Conservation (phyloP, 1,284 basidiomycete species). For the Flammula alnicola region DNA sequence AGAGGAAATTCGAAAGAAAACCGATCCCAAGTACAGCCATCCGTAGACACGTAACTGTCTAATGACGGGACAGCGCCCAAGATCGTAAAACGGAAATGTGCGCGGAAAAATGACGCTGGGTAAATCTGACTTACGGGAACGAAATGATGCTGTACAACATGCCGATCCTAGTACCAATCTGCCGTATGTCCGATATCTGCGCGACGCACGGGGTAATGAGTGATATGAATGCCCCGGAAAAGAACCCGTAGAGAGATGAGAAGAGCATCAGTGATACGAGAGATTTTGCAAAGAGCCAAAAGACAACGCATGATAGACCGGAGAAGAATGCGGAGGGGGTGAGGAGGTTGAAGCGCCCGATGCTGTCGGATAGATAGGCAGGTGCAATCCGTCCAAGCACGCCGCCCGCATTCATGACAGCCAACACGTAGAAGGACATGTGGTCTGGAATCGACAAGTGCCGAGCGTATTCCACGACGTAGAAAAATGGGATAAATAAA, state of each 20-base stretch:
- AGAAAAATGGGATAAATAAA: constrained; percentile 69
- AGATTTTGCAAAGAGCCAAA: constrained; percentile 57
- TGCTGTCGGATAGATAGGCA: constrained; percentile 60
- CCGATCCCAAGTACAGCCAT: no score
- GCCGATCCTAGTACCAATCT: constrained; percentile 64
- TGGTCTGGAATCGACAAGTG: constrained; percentile 40
- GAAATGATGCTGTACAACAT: constrained; percentile 65
- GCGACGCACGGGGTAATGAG: constrained; percentile 65
- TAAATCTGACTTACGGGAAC: constrained; percentile 58
- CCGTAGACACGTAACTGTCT: no score
- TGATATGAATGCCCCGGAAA: constrained; percentile 63
- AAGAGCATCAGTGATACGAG: constrained; percentile 53
- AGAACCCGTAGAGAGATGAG: constrained; percentile 59
- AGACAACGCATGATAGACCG: constrained; percentile 57
- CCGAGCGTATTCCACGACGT: constrained; percentile 58
- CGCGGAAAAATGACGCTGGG: constrained; percentile 1
- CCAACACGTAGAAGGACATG: constrained; percentile 56
- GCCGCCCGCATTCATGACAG: constrained; percentile 67
- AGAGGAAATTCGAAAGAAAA: constrained; percentile 3
- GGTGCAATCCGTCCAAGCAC: constrained; percentile 66
- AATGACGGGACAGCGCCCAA: no score
- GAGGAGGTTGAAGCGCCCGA: constrained; percentile 68
- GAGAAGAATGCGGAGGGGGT: constrained; percentile 61
- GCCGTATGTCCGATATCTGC: constrained; percentile 59
- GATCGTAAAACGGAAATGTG: constrained; percentile 5